These are phyloP conservation scores for Colletotrichum incanum DNA, from an alignment of 2,329 filamentous ascomycete species.

Conservation along the genomic window DNA sequence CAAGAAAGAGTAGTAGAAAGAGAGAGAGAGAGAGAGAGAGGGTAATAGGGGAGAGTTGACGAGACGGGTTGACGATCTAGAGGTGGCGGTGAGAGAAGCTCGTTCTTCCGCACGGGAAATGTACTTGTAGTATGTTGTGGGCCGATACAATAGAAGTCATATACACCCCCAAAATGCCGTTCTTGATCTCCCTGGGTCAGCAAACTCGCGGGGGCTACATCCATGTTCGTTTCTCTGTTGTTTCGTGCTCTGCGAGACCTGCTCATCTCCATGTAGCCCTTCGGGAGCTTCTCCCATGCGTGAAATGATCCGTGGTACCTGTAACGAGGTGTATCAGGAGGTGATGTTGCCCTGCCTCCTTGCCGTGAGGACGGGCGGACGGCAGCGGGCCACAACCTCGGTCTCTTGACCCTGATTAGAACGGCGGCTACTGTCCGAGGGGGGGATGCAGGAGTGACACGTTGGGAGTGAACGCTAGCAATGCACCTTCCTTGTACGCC, in stretches of 20 bases:
- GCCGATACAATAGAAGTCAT: slow-evolving; percentile 35
- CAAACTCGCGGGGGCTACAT: background rate
- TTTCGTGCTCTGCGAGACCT: background rate
- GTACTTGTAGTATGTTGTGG: slow-evolving; percentile 41
- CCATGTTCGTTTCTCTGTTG: background rate
- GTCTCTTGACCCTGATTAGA: background rate
- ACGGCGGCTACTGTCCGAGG: background rate
- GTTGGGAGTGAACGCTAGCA: no score
- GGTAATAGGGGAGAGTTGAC: background rate
- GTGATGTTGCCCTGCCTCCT: background rate
- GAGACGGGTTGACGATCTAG: slow-evolving; percentile 3
- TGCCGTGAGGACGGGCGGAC: background rate
- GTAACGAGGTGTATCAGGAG: background rate
- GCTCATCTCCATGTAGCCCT: background rate
- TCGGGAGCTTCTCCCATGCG: background rate
- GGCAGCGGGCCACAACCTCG: background rate
- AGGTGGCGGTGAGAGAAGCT: slow-evolving; percentile 31
- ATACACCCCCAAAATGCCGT: slow-evolving; percentile 14
- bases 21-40: background rate
- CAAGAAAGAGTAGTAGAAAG: background rate
- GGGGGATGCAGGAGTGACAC: no score
- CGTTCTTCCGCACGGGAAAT: slow-evolving; percentile 16
- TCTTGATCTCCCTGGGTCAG: background rate
- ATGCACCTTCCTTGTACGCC: no score
- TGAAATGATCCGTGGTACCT: background rate